These are phyloP conservation scores for Fusarium scirpi DNA, from an alignment of 2,329 filamentous ascomycete genomes.

Conservation along the genomic window DNA sequence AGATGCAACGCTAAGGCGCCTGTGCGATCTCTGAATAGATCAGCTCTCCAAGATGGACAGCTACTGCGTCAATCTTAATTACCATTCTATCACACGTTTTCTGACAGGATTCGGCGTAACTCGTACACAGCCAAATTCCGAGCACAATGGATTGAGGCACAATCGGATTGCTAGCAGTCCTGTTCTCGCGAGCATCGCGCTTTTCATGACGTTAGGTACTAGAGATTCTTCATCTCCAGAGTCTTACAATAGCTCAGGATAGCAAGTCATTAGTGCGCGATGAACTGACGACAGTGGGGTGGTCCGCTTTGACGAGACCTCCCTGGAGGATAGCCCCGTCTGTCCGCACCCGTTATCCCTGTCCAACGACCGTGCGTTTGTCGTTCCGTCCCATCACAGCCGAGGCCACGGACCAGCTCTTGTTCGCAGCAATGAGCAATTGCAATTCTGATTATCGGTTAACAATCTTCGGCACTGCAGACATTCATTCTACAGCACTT, in stretches of 20 bases:
- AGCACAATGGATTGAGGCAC: neutral
- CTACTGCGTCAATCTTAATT: neutral
- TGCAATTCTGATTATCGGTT: slow-evolving; percentile 10
- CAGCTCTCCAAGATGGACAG: neutral
- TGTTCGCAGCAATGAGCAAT: slow-evolving; percentile 33
- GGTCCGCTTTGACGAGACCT: slow-evolving; percentile 32
- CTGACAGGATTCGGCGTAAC: slow-evolving; percentile 1
- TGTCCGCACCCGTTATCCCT: slow-evolving; percentile 44
- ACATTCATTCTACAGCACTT: neutral
- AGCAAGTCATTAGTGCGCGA: slow-evolving; percentile 27
- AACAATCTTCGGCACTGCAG: neutral
- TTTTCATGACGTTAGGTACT: neutral
- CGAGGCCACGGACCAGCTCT: slow-evolving; percentile 48
- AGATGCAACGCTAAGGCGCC: slow-evolving; percentile 9
- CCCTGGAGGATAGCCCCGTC: slow-evolving; percentile 11
- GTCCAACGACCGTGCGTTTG: slow-evolving; percentile 40
- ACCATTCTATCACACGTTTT: neutral
- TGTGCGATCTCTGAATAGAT: slow-evolving; percentile 26
- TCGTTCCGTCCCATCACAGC: slow-evolving; percentile 45
- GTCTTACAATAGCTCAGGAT: slow-evolving; percentile 12
- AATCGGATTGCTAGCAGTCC: neutral
- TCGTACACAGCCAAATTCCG: neutral
- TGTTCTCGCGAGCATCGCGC: neutral
- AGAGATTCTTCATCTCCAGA: slow-evolving; percentile 3
- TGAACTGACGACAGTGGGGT: slow-evolving; percentile 37